These are phyloP conservation scores for Clathrospora elynae DNA, from an alignment of 2,329 filamentous ascomycete species.

Conservation along the genomic window DNA sequence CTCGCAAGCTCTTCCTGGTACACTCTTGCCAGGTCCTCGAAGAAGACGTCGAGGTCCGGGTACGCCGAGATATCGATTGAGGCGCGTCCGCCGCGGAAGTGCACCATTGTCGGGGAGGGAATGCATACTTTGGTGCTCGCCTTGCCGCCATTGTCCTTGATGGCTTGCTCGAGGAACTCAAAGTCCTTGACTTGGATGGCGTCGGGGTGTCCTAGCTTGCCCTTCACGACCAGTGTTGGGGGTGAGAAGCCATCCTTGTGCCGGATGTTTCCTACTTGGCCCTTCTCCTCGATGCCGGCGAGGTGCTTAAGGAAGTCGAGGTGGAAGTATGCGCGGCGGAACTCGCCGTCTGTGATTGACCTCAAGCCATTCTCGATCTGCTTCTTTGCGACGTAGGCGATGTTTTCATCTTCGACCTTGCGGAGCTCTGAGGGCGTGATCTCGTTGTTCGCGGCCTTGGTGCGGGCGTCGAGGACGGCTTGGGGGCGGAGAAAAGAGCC, in stretches of 20 bases:
- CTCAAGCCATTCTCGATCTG: slow-evolving; percentile 57
- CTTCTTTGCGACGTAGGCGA: slow-evolving; percentile 55
- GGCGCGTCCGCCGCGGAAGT: slow-evolving; percentile 62
- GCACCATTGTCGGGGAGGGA: slow-evolving; percentile 64
- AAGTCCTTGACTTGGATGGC: slow-evolving; percentile 63
- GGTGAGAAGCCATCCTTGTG: slow-evolving; percentile 56
- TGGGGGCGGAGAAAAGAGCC: slow-evolving; percentile 61
- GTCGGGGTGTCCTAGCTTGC: slow-evolving; percentile 59
- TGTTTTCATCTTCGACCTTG: slow-evolving; percentile 58
- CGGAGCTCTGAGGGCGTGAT: slow-evolving; percentile 54
- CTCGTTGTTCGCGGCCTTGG: slow-evolving; percentile 53
- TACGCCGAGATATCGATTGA: slow-evolving; percentile 60
- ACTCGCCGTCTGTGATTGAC: slow-evolving; percentile 62
- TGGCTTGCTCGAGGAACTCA: slow-evolving; percentile 58
- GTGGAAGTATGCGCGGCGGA: slow-evolving; percentile 63
- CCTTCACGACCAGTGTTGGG: slow-evolving; percentile 60
- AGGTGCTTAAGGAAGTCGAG: slow-evolving; percentile 63
- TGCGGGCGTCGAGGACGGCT: slow-evolving; percentile 56
- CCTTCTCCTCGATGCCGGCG: slow-evolving; percentile 59
- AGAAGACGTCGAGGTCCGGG: slow-evolving; percentile 61
- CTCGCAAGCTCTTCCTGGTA: slow-evolving; percentile 61
- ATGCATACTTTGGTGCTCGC: slow-evolving; percentile 62
- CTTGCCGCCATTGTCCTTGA: slow-evolving; percentile 47
- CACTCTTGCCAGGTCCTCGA: slow-evolving; percentile 60
- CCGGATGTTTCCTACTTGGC: slow-evolving; percentile 52